phyloP scores from a whole-genome alignment of 495 filamentous ascomycete species.

The Aspergillus hancockii region DNA sequence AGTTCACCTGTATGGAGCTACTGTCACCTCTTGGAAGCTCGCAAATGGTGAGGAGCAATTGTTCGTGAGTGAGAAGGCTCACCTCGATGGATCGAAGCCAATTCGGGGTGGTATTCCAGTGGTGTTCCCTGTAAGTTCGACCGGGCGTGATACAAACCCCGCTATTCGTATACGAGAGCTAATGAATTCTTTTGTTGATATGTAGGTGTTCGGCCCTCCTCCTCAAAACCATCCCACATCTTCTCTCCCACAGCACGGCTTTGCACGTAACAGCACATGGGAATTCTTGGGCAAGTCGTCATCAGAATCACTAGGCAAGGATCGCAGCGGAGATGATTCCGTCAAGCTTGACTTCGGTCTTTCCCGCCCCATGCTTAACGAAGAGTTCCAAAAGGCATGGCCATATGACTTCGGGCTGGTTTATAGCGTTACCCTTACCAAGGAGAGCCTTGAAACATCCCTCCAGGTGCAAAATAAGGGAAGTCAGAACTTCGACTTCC shows the following conservation, averaged over 20 bases:
- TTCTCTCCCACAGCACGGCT: constrained; percentile 88
- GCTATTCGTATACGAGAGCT: neutral
- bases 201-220: constrained; percentile 85
- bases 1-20: constrained; percentile 87
- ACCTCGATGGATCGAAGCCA: constrained; percentile 64
- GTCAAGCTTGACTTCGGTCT: constrained; percentile 97
- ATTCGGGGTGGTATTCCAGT: constrained; percentile 76
- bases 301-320: constrained; percentile 62
- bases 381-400: constrained; percentile 66
- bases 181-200: neutral
- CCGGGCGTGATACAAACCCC: neutral
- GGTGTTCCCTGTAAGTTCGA: constrained; percentile 81
- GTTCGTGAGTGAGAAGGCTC: constrained; percentile 79
- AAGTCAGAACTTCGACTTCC: constrained; percentile 78
- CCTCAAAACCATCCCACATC: constrained; percentile 69
- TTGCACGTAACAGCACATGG: constrained; percentile 80
- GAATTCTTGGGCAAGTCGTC: constrained; percentile 64
- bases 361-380: constrained; percentile 65
- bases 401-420: constrained; percentile 84
- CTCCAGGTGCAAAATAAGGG: constrained; percentile 85
- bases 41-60: constrained; percentile 79
- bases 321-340: constrained; percentile 52
- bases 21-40: constrained; percentile 89
- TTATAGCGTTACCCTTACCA: constrained; percentile 84
- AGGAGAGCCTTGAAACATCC: constrained; percentile 73